These are phyloP conservation scores for Dimargaris xerosporica DNA, from an alignment of 192 early-diverging fungal species.

Conservation along the genomic window DNA sequence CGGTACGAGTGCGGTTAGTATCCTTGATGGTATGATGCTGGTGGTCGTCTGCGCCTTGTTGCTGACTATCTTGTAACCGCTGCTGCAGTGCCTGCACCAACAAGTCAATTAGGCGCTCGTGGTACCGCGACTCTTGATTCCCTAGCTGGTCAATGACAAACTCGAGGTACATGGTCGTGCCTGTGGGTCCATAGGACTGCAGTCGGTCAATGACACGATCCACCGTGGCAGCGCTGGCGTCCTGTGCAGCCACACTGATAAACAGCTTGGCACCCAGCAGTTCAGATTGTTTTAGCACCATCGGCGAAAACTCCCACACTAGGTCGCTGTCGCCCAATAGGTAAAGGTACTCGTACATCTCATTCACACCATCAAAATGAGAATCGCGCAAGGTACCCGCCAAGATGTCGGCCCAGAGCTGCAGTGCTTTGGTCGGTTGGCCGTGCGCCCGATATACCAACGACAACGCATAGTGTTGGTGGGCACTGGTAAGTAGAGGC, in stretches of 20 bases:
- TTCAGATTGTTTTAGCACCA: background rate
- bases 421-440: background rate
- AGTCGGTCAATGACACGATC: background rate
- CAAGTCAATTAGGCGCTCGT: background rate
- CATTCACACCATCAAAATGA: background rate
- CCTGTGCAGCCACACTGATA: background rate
- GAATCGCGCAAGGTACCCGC: background rate
- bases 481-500: background rate
- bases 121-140: background rate
- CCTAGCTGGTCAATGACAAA: background rate
- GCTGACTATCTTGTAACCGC: background rate
- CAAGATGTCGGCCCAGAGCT: background rate
- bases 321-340: background rate
- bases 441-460: slow-evolving; percentile 1
- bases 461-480: background rate
- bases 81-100: background rate
- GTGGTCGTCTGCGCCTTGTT: too few relatives aligned
- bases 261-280: background rate
- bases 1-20: too few relatives aligned
- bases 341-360: background rate
- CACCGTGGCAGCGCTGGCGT: background rate
- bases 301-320: background rate
- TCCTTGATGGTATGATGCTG: too few relatives aligned
- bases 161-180: slow-evolving; percentile 1
- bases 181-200: background rate